Base-by-base conservation (phyloP, 371 early-diverging fungal genomes). In the Mortierella sp. region DNA sequence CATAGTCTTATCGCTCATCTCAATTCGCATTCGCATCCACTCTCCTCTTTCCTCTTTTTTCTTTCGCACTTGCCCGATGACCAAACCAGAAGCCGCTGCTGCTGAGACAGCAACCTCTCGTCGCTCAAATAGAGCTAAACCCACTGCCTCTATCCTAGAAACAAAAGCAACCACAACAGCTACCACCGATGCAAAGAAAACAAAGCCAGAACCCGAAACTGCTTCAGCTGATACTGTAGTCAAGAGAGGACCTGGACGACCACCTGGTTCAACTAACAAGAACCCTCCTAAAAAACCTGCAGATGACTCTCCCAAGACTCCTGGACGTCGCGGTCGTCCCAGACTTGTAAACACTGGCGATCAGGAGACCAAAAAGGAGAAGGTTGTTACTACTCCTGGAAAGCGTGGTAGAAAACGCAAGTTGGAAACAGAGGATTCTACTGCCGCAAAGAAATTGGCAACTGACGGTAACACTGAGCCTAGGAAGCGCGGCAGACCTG, bases 401-500 rank as follows among this genome's bases (percentile, higher is more conserved):
- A 53, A 28, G 32, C 3, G 49, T 3, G 60, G 51, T 37, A 64
- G 47, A 26, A 64, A 63, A 29, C 64, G 64, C 19, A 71, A 63
- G 26, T n/a, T 42, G 19, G 54, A 47, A 13, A 2, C 58, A 1
- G 32, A 57, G 13, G 49, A 31, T 3, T 5, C 66, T 3, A 34
- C 60, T 19, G 8, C 54, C 15, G 51, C 19, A 23, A 71, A 71
- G 54, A 62, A 54, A 29, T 37, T 47, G 26, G 26, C 53, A 32
- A 31, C 64, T 12, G 64, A 40, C 5, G 59, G 13, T 22, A 53
- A 34, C 34, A 13, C 49, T 10, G 60, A 26, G 2, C 43, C 72
- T 15, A 55, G 51, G 45, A 75, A 75, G 57, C 66, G 75, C 28
- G 75, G 75, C 23, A 55, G 75, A 2, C 75, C 75, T 29, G 61